Conservation (phyloP, 345 rosid genomes). For the Sonneratia caseolaris region DNA sequence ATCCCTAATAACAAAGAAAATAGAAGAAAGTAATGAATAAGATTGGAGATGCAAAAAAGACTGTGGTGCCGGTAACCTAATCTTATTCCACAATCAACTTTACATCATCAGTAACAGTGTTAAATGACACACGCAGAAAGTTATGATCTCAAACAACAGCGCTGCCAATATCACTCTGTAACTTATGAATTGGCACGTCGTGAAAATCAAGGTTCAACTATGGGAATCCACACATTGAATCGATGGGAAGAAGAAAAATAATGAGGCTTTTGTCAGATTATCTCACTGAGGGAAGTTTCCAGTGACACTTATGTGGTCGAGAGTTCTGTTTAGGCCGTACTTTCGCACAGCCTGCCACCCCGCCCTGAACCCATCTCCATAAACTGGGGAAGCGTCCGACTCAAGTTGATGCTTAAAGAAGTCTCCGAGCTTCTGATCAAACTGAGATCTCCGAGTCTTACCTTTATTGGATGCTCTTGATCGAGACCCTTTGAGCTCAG, state of each 20-base stretch:
- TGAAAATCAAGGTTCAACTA: neutral
- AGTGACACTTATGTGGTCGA: constrained; percentile 65
- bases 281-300: constrained; percentile 66
- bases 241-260: neutral
- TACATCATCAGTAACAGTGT: neutral
- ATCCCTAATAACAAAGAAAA: neutral
- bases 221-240: neutral
- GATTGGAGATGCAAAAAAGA: neutral
- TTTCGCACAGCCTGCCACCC: constrained; percentile 57
- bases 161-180: neutral
- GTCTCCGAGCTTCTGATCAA: constrained; percentile 73
- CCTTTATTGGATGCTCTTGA: constrained; percentile 34
- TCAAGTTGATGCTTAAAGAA: constrained; percentile 82
- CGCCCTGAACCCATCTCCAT: constrained; percentile 82
- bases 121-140: neutral
- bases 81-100: neutral
- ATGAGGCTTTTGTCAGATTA: neutral
- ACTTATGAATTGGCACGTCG: neutral
- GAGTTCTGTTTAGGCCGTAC: constrained; percentile 65
- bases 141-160: neutral
- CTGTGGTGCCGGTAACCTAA: neutral
- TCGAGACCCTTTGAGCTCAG: constrained; percentile 34
- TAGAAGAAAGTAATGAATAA: neutral
- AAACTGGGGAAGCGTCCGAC: constrained; percentile 67
- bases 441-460: constrained; percentile 31